Evolutionary conservation across 805 yeast species (phyloP).

Genomic region (Candida ovalis): DNA sequence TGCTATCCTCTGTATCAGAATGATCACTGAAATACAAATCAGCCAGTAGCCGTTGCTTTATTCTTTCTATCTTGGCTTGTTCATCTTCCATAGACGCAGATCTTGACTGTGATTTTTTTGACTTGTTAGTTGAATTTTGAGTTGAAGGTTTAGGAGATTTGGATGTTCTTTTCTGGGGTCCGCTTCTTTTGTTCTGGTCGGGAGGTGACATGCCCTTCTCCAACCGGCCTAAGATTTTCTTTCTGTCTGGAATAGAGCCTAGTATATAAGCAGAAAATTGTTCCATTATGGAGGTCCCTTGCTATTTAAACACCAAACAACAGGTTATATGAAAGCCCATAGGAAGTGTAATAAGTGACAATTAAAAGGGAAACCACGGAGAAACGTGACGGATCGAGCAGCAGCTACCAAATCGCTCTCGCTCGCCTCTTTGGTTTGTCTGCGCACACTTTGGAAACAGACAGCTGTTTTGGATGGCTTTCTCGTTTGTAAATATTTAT

Average conservation of each 20-base stretch:
- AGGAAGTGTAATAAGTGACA: no score
- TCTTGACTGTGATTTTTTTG: background rate
- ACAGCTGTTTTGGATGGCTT: background rate
- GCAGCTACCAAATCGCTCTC: background rate
- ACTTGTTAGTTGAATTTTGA: background rate
- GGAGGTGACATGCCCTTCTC: constrained; percentile 4
- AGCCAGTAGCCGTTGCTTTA: constrained; percentile 15
- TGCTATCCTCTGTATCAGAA: constrained; percentile 19
- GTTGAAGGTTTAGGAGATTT: background rate
- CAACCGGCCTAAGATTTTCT: constrained; percentile 8
- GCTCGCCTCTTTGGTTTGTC: background rate
- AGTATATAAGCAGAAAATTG: constrained; percentile 15
- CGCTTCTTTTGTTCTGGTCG: constrained; percentile 4
- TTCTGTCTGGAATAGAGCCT: constrained; percentile 13
- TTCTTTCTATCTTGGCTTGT: constrained; percentile 9
- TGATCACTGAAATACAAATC: constrained; percentile 24
- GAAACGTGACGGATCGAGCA: background rate
- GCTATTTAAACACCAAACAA: no score
- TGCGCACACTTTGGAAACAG: background rate
- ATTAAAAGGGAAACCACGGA: background rate
- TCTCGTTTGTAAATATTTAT: no score
- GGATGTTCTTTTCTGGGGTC: background rate
- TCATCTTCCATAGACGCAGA: background rate
- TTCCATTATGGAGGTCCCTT: constrained; percentile 10
- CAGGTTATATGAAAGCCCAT: no score